These are phyloP conservation scores for Monosporascus cannonballus DNA, from an alignment of 2,329 filamentous ascomycete genomes.

Conservation along the genomic window DNA sequence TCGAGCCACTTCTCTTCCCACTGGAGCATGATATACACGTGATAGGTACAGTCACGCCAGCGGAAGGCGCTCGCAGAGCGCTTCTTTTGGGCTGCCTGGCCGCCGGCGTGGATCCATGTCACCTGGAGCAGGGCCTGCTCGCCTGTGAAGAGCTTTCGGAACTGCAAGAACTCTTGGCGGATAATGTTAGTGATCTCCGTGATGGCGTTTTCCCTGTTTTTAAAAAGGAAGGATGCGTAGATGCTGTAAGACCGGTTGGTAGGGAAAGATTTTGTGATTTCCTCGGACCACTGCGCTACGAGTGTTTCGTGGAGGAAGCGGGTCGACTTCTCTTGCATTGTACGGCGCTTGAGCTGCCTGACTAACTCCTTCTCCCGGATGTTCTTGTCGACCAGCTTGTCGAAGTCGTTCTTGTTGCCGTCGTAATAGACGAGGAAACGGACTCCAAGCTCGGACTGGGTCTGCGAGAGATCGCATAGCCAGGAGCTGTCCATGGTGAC, in stretches of 20 bases:
- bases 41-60: slow-evolving; percentile 23
- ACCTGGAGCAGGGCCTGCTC: slow-evolving; percentile 12
- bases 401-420: slow-evolving; percentile 9
- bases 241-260: slow-evolving; percentile 18
- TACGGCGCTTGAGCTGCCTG: slow-evolving; percentile 17
- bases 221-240: slow-evolving; percentile 20
- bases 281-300: slow-evolving; percentile 22
- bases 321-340: slow-evolving; percentile 14
- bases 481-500: slow-evolving; percentile 24
- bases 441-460: not conserved
- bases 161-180: slow-evolving; percentile 5
- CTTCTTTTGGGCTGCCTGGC: slow-evolving; percentile 6
- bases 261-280: slow-evolving; percentile 17
- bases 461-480: slow-evolving; percentile 9
- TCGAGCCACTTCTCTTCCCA: slow-evolving; percentile 28
- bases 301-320: slow-evolving; percentile 25
- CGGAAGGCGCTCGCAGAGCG: slow-evolving; percentile 15
- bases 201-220: not conserved
- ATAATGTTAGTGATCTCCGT: slow-evolving; percentile 9
- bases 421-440: slow-evolving; percentile 13
- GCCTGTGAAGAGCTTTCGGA: slow-evolving; percentile 11
- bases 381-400: slow-evolving; percentile 7
- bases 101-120: slow-evolving; percentile 16
- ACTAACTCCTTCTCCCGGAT: slow-evolving; percentile 4
- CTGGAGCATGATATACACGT: slow-evolving; percentile 24